Percentiles rank a stretch among this genome's conserved stretches.
phyloP scores from a whole-genome alignment of 768 basidiomycete species.

The Mycena galericulata region DNA sequence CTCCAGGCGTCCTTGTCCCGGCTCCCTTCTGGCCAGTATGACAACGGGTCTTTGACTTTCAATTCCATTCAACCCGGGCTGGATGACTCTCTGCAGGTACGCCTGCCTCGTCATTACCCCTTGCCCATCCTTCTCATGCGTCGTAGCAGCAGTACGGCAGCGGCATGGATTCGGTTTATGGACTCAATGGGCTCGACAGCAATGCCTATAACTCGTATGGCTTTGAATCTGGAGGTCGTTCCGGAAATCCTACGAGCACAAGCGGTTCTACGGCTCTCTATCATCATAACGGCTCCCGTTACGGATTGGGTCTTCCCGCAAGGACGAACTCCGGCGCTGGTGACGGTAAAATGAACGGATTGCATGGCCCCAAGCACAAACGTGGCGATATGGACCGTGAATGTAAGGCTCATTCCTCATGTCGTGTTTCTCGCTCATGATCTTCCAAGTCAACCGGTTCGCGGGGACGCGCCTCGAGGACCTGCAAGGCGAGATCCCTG shows the following conservation, averaged over 20 bases:
- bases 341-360: constrained; percentile 88
- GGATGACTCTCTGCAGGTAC: constrained; percentile 69
- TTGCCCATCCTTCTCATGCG: constrained; percentile 26
- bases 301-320: constrained; percentile 72
- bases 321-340: constrained; percentile 61
- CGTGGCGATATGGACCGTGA: constrained; percentile 92
- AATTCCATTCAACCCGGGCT: constrained; percentile 61
- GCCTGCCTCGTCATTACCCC: constrained; percentile 26
- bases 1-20: constrained; percentile 82
- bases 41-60: constrained; percentile 66
- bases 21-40: constrained; percentile 68
- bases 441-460: constrained; percentile 88
- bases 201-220: constrained; percentile 69
- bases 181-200: constrained; percentile 62
- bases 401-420: constrained; percentile 56
- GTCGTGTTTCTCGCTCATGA: constrained; percentile 16
- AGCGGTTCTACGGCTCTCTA: constrained; percentile 83
- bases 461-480: constrained; percentile 97
- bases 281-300: constrained; percentile 82
- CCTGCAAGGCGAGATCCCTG: constrained; percentile 92
- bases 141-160: constrained; percentile 60
- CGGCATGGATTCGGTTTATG: constrained; percentile 64
- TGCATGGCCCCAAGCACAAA: constrained; percentile 95
- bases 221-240: constrained; percentile 61
- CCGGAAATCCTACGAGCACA: constrained; percentile 50